These are phyloP conservation scores for Solanum phureja DNA, from an alignment of 257 asterid species.

Conservation along the genomic window DNA sequence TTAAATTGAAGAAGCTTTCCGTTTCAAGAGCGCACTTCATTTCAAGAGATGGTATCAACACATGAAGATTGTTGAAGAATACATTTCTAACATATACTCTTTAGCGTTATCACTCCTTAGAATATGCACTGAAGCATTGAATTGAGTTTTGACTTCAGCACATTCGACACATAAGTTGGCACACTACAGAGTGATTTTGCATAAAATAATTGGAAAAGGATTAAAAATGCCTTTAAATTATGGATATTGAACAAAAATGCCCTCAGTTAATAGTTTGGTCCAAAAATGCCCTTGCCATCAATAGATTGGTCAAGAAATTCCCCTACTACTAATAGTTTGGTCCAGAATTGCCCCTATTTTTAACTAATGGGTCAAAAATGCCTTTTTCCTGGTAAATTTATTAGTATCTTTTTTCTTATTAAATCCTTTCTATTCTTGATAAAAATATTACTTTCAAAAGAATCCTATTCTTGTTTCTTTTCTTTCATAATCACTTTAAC, in stretches of 20 bases:
- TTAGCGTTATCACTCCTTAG: neutral
- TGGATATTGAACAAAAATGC: neutral
- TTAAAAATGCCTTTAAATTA: neutral
- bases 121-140: neutral
- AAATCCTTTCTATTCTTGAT: neutral
- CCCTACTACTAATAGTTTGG: neutral
- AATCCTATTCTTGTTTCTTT: neutral
- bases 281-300: neutral
- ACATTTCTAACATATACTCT: neutral
- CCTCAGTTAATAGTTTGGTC: neutral
- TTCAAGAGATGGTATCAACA: neutral
- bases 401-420: neutral
- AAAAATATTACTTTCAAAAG: neutral
- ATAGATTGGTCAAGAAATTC: neutral
- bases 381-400: neutral
- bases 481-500: neutral
- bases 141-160: neutral
- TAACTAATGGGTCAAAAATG: neutral
- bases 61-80: neutral
- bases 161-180: neutral
- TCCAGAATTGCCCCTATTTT: neutral
- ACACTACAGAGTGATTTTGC: neutral
- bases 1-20: neutral
- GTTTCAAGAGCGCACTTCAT: neutral
- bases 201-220: neutral